Evolutionary conservation across 2,329 filamentous ascomycete species (phyloP).

Genomic region (Chalara sp.): DNA sequence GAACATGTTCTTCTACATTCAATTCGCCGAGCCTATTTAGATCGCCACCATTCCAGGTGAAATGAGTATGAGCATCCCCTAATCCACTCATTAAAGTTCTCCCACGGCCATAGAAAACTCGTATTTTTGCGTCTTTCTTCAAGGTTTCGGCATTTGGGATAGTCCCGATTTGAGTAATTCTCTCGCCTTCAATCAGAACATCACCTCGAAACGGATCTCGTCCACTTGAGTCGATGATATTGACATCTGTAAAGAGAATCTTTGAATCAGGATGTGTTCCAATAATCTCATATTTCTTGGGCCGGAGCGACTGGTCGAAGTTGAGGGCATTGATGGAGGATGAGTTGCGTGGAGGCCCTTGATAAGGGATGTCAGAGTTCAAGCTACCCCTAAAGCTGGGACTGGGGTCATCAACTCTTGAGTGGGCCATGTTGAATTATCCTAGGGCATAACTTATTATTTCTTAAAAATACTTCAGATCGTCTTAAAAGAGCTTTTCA

Average conservation of each 20-base stretch:
- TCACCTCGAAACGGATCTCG: conserved; percentile 23
- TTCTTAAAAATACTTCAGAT: no score
- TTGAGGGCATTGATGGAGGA: conserved; percentile 9
- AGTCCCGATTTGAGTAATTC: conserved; percentile 22
- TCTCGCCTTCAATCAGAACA: conserved; percentile 24
- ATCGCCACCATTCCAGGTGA: conserved; percentile 40
- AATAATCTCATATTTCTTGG: conserved; percentile 12
- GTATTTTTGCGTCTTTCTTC: conserved; percentile 13
- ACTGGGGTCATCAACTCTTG: conserved; percentile 5
- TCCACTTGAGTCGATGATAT: conserved; percentile 28
- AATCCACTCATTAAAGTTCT: conserved; percentile 43
- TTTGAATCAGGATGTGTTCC: conserved; percentile 17
- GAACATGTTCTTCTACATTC: conserved; percentile 39
- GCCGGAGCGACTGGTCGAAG: conserved; percentile 11
- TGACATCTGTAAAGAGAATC: conserved; percentile 26
- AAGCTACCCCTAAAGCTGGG: conserved; percentile 4
- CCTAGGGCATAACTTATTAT: no score
- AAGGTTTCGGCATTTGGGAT: conserved; percentile 19
- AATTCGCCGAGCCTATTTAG: conserved; percentile 35
- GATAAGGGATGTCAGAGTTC: conserved; percentile 1
- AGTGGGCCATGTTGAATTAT: conserved; percentile 7
- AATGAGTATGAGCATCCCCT: conserved; percentile 41
- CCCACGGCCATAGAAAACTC: conserved; percentile 12
- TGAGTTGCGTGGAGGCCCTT: conserved; percentile 14
- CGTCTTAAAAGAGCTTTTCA: no score